phyloP scores from a whole-genome alignment of 2,329 filamentous ascomycete genomes.

The Calonectria henricotiae region DNA sequence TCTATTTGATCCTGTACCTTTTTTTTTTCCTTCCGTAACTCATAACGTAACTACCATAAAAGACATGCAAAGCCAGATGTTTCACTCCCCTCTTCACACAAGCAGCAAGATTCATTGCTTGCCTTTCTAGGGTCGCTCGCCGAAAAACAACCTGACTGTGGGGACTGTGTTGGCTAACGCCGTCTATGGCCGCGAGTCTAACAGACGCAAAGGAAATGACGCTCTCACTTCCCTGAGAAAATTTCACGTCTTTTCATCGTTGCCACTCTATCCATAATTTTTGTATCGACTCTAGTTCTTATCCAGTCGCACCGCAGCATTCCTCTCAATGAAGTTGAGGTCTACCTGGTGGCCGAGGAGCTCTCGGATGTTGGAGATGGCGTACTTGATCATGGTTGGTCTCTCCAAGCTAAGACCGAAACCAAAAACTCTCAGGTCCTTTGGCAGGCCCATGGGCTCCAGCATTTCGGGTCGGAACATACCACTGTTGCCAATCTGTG shows the following conservation, averaged over 20 bases:
- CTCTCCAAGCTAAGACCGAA: slow-evolving; percentile 94
- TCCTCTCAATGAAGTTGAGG: slow-evolving; percentile 91
- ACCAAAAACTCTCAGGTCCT: slow-evolving; percentile 93
- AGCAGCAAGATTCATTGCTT: neutral
- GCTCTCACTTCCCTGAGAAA: slow-evolving; percentile 7
- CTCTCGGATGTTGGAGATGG: slow-evolving; percentile 91
- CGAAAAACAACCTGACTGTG: slow-evolving; percentile 2
- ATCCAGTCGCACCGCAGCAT: slow-evolving; percentile 91
- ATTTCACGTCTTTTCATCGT: slow-evolving; percentile 6
- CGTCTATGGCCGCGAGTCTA: slow-evolving; percentile 11
- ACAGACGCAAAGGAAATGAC: slow-evolving; percentile 15
- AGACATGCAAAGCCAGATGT: slow-evolving; percentile 18
- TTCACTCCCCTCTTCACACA: slow-evolving; percentile 15
- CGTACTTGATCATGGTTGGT: slow-evolving; percentile 98
- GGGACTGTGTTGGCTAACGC: neutral
- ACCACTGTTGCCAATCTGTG: slow-evolving; percentile 89
- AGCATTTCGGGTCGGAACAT: slow-evolving; percentile 99
- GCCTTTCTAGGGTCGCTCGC: slow-evolving; percentile 15
- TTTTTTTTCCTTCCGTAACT: slow-evolving; percentile 35
- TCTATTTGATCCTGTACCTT: slow-evolving; percentile 20
- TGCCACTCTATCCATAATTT: slow-evolving; percentile 15
- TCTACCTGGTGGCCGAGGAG: slow-evolving; percentile 96
- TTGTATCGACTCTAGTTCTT: slow-evolving; percentile 73
- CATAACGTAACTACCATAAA: slow-evolving; percentile 30
- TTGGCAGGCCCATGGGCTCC: slow-evolving; percentile 93